These are phyloP conservation scores for Taphrina deformans DNA, from an alignment of 1,139 yeast genomes.

Conservation along the genomic window DNA sequence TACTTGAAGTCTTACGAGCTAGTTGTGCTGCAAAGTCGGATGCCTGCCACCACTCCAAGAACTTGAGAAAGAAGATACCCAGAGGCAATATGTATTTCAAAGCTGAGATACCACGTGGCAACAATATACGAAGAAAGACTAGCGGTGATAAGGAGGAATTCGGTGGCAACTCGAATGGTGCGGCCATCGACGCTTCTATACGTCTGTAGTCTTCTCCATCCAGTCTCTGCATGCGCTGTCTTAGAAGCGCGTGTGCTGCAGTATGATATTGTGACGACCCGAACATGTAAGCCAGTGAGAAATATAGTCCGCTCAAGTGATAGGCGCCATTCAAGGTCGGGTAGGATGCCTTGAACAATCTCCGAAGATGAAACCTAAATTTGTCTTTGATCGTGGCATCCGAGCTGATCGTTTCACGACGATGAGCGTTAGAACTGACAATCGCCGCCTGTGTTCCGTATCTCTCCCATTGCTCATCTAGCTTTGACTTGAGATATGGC, in stretches of 20 bases:
- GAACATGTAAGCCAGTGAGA: slow-evolving; percentile 66
- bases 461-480: slow-evolving; percentile 64
- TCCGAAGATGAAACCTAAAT: slow-evolving; percentile 45
- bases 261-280: slow-evolving; percentile 68
- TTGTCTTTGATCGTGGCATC: slow-evolving; percentile 39
- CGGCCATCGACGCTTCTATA: background rate
- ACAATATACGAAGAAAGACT: slow-evolving; percentile 10
- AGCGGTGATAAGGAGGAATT: slow-evolving; percentile 31
- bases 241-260: slow-evolving; percentile 60
- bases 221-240: slow-evolving; percentile 69
- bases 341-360: slow-evolving; percentile 58
- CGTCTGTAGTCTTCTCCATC: slow-evolving; percentile 58
- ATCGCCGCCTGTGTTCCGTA: slow-evolving; percentile 50
- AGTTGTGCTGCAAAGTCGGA: slow-evolving; percentile 70
- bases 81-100: slow-evolving; percentile 61
- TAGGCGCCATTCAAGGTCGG: slow-evolving; percentile 59
- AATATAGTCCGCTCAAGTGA: slow-evolving; percentile 57
- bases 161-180: slow-evolving; percentile 20
- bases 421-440: slow-evolving; percentile 27
- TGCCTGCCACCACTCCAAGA: slow-evolving; percentile 93
- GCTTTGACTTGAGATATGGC: slow-evolving; percentile 69
- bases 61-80: slow-evolving; percentile 78
- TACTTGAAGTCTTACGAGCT: slow-evolving; percentile 50
- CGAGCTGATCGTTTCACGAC: slow-evolving; percentile 42
- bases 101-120: slow-evolving; percentile 28